phyloP scores from a whole-genome alignment of 2,329 filamentous ascomycete genomes.

The Phialophora macrospora region DNA sequence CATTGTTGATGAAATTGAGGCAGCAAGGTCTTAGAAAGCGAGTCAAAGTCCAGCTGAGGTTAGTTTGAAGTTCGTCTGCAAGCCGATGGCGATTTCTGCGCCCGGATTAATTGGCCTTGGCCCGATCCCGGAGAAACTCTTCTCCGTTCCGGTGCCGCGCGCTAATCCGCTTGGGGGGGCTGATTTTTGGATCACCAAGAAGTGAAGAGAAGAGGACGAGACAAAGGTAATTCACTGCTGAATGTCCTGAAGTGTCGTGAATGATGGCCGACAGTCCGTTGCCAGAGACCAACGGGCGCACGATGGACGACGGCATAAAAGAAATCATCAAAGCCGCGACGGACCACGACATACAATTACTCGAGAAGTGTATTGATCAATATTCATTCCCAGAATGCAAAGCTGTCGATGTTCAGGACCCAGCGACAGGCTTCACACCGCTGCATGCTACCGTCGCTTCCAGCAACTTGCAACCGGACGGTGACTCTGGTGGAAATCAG shows the following conservation, averaged over 20 bases:
- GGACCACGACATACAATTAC: constrained; percentile 68
- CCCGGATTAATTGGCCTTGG: constrained; percentile 16
- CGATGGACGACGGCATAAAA: constrained; percentile 11
- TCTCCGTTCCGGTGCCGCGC: not conserved
- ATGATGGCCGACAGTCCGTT: not conserved
- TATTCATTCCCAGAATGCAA: constrained; percentile 47
- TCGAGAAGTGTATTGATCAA: constrained; percentile 48
- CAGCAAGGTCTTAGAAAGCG: constrained; percentile 14
- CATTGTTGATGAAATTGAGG: constrained; percentile 12
- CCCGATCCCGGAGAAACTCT: constrained; percentile 4
- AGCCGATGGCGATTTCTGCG: constrained; percentile 20
- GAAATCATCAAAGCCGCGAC: constrained; percentile 69
- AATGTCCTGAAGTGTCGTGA: not conserved
- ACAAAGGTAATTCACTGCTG: not conserved
- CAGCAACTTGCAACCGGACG: constrained; percentile 53
- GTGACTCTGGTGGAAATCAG: constrained; percentile 44
- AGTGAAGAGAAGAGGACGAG: not conserved
- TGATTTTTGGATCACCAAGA: not conserved
- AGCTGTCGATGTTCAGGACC: constrained; percentile 77
- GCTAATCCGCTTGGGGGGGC: not conserved
- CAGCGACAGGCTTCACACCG: constrained; percentile 82
- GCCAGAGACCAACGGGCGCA: not conserved
- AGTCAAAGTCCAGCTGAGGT: constrained; percentile 22
- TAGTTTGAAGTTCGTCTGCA: constrained; percentile 15
- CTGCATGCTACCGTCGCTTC: constrained; percentile 89